Evolutionary conservation across 2,329 filamentous ascomycete species (phyloP).

Genomic region (Pseudogymnoascus sp.): DNA sequence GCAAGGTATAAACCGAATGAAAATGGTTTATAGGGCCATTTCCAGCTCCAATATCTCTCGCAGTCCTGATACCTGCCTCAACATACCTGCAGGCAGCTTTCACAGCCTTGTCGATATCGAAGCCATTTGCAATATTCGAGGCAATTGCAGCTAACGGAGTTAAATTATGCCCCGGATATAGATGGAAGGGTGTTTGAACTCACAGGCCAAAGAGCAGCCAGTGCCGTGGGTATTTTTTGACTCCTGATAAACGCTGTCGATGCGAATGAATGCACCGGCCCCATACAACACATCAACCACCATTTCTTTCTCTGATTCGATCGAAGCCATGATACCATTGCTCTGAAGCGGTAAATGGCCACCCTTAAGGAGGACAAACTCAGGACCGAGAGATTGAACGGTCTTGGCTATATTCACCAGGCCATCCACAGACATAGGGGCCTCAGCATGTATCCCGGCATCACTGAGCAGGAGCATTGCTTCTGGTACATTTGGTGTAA

Average conservation of each 20-base stretch:
- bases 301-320: conserved; percentile 52
- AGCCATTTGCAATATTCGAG: conserved; percentile 60
- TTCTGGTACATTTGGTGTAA: conserved; percentile 76
- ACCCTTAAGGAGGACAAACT: conserved; percentile 82
- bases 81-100: conserved; percentile 64
- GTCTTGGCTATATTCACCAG: conserved; percentile 62
- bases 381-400: conserved; percentile 63
- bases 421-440: conserved; percentile 55
- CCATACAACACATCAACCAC: conserved; percentile 76
- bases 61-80: conserved; percentile 58
- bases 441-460: conserved; percentile 36
- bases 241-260: conserved; percentile 65
- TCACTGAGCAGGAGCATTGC: conserved; percentile 58
- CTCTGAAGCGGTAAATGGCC: conserved; percentile 76
- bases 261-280: conserved; percentile 47
- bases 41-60: conserved; percentile 47
- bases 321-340: conserved; percentile 52
- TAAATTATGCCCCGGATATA: not conserved
- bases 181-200: conserved; percentile 31
- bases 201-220: conserved; percentile 86
- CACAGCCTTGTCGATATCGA: conserved; percentile 54
- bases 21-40: conserved; percentile 74
- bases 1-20: conserved; percentile 61
- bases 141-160: conserved; percentile 58
- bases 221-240: conserved; percentile 89